These are phyloP conservation scores for Camellia granthamiana DNA, from an alignment of 148 eudicot species.

Conservation along the genomic window DNA sequence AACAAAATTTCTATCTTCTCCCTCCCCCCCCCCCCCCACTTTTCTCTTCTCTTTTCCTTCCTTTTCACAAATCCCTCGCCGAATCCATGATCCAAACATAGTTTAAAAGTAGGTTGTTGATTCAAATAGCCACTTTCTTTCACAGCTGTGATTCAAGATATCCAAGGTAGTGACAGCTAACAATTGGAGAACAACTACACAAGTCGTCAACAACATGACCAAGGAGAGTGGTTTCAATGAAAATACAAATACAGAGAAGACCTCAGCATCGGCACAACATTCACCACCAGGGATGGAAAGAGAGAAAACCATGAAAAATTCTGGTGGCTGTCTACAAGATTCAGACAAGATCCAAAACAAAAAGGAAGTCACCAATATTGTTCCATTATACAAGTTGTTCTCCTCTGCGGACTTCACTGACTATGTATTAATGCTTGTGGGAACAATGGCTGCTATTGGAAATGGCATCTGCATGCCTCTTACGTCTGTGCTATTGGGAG, in stretches of 20 bases:
- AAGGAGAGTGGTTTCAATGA: neutral
- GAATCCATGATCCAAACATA: no score
- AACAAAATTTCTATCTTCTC: no score
- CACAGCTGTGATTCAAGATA: no score
- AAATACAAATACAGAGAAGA: neutral
- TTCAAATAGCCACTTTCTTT: no score
- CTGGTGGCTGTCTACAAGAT: no score
- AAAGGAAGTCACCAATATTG: slow-evolving; percentile 11
- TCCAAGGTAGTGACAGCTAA: no score
- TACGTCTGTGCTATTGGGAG: slow-evolving; percentile 32
- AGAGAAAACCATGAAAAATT: no score
- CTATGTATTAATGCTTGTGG: slow-evolving; percentile 27
- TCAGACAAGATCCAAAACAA: slow-evolving; percentile 7
- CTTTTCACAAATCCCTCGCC: no score
- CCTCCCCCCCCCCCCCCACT: no score
- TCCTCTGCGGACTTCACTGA: slow-evolving; percentile 30
- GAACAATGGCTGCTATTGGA: slow-evolving; percentile 31
- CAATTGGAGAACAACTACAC: neutral
- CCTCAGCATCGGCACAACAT: neutral
- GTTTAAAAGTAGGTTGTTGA: no score
- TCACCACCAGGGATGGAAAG: slow-evolving; percentile 13
- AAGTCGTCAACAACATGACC: neutral
- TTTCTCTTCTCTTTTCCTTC: no score
- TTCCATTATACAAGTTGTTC: slow-evolving; percentile 33
- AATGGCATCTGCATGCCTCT: slow-evolving; percentile 33